Evolutionary conservation across 179 eudicot species (phyloP), one percentile per base, ranked within the genome.

Genomic region (Silene vulgaris): DNA sequence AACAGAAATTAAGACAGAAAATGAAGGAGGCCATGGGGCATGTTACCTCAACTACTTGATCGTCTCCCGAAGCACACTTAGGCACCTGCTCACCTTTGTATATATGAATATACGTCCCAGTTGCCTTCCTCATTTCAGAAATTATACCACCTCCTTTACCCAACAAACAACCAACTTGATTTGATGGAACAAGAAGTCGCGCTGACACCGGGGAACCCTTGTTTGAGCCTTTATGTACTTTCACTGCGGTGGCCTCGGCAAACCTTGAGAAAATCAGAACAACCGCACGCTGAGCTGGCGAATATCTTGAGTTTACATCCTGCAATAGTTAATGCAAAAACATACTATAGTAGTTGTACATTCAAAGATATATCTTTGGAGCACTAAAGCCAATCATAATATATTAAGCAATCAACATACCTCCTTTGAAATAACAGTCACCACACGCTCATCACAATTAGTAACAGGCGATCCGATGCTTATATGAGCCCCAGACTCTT

Each of bases 281-380:
- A 17, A 84, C 82, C 1, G 93, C 98, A 74, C 87, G 88, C 80
- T 93, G 93, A 29, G 93, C 98, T 67, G 97, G 85, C 62, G 98
- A 90, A 82, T 78, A 81, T 26, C 71, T 73, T 72, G 90, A 85
- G 40, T 84, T 87, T 72, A 83, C 80, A 69, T 79, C 84, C 98
- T 93, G 81, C 65, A 78, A 71, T 77, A 65, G 45, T 75, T 69
- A 26, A 77, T 32, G 21, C 71, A 80, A 72, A 70, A 74, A 73
- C 75, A 69, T 26, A 74, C 37, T 21, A 66, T 30, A 64, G 16
- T 30, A 64, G 16, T 2, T 26, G 69, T 75, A 32, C 56, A 80
- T 64, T 21, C 57, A 62, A 74, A 62, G 40, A 62, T 32, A 50
- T 50, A 11, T 3, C 14, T 50, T 50, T 12, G 56, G n/a, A 9